These are phyloP conservation scores for Pestalotiopsis sp. DNA, from an alignment of 2,329 filamentous ascomycete species.

Conservation along the genomic window DNA sequence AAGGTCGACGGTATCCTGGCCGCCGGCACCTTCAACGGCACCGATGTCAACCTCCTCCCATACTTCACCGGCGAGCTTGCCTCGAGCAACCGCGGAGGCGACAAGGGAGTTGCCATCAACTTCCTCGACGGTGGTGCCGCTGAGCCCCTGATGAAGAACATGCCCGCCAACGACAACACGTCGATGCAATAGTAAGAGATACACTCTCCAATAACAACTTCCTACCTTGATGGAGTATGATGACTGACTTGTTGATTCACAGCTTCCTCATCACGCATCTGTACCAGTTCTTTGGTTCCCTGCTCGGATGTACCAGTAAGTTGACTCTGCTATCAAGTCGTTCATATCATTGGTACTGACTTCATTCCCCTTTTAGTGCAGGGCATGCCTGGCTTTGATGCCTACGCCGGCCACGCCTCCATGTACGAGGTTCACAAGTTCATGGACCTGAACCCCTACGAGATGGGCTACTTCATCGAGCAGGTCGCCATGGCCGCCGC, in stretches of 20 bases:
- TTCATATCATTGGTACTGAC: no score
- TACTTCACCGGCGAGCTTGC: conserved; percentile 60
- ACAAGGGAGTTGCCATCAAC: conserved; percentile 52
- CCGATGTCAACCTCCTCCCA: conserved; percentile 56
- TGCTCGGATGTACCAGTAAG: conserved; percentile 53
- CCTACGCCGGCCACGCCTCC: conserved; percentile 47
- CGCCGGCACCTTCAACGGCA: conserved; percentile 49
- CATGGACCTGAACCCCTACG: conserved; percentile 55
- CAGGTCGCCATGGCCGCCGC: conserved; percentile 59
- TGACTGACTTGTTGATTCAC: neutral
- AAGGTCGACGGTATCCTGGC: conserved; percentile 60
- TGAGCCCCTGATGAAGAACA: conserved; percentile 56
- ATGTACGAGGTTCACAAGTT: conserved; percentile 61
- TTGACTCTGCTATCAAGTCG: neutral
- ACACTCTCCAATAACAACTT: conserved; percentile 6
- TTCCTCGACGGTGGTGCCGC: conserved; percentile 64
- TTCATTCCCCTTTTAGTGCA: conserved; percentile 28
- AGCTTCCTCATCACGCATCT: conserved; percentile 63
- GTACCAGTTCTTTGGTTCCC: conserved; percentile 62
- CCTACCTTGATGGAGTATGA: neutral
- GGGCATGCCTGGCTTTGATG: conserved; percentile 50
- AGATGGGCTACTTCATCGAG: conserved; percentile 61
- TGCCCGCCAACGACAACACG: conserved; percentile 49
- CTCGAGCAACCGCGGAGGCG: conserved; percentile 54
- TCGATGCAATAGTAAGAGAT: conserved; percentile 58